phyloP scores from a whole-genome alignment of 805 yeast species.

The Blastobotrys chiropterorum region DNA sequence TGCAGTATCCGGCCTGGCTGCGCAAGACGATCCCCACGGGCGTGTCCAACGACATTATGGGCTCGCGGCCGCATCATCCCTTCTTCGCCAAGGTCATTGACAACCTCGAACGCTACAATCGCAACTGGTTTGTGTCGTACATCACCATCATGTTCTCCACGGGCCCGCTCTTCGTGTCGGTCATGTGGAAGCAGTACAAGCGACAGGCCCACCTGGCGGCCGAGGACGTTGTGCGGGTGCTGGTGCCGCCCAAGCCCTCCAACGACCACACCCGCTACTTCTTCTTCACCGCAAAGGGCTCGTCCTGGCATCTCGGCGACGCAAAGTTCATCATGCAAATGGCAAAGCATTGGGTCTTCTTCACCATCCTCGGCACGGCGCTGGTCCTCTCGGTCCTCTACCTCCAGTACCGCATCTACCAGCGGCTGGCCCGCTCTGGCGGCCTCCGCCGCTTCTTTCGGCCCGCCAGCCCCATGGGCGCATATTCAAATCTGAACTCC shows the following conservation, averaged over 20 bases:
- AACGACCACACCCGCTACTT: slow-evolving; percentile 38
- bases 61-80: slow-evolving; percentile 80
- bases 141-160: slow-evolving; percentile 89
- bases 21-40: slow-evolving; percentile 88
- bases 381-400: slow-evolving; percentile 22
- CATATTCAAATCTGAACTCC: neutral
- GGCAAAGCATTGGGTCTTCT: slow-evolving; percentile 66
- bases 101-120: slow-evolving; percentile 53
- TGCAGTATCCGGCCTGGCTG: slow-evolving; percentile 78
- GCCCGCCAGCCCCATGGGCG: neutral
- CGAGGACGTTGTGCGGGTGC: neutral
- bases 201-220: slow-evolving; percentile 41
- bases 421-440: neutral
- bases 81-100: slow-evolving; percentile 69
- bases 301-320: slow-evolving; percentile 90
- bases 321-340: slow-evolving; percentile 70
- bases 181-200: slow-evolving; percentile 81
- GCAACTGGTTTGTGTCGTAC: slow-evolving; percentile 81
- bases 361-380: slow-evolving; percentile 55
- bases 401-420: slow-evolving; percentile 6
- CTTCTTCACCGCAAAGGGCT: slow-evolving; percentile 72
- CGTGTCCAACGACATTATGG: slow-evolving; percentile 89
- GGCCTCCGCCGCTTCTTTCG: neutral
- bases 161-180: slow-evolving; percentile 83
- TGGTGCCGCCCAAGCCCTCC: slow-evolving; percentile 41